A percentile compares a stretch with the other conserved stretches of the same genome.
Evolutionary conservation across 208 protist species (phyloP).

Genomic region (Trypanosoma avium): DNA sequence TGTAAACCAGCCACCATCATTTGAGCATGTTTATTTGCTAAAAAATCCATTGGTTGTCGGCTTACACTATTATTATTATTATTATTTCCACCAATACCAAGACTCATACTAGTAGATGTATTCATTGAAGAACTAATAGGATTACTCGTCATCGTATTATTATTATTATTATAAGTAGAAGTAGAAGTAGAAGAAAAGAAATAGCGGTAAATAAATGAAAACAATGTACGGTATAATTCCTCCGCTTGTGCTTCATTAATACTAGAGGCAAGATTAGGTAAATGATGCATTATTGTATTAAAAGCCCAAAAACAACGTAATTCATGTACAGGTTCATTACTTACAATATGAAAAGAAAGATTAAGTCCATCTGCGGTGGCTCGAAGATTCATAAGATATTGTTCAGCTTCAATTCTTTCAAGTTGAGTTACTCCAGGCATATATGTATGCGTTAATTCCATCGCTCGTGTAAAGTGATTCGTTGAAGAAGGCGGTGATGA

Average conservation of each 20-base stretch:
- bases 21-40: slow-evolving; percentile 86
- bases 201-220: slow-evolving; percentile 70
- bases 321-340: slow-evolving; percentile 53
- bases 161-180: no score
- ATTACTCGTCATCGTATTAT: background rate
- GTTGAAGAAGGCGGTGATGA: slow-evolving; percentile 10
- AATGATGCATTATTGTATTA: slow-evolving; percentile 76
- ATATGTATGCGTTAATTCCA: slow-evolving; percentile 63
- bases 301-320: slow-evolving; percentile 82
- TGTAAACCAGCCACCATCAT: slow-evolving; percentile 72
- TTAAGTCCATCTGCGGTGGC: slow-evolving; percentile 58
- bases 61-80: no score
- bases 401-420: slow-evolving; percentile 55
- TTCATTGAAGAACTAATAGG: no score
- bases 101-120: no score
- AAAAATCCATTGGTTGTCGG: slow-evolving; percentile 43
- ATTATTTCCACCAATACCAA: no score
- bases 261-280: slow-evolving; percentile 36
- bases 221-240: slow-evolving; percentile 63
- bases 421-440: slow-evolving; percentile 30
- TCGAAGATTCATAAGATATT: slow-evolving; percentile 71
- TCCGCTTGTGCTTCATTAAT: slow-evolving; percentile 42
- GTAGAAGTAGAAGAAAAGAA: slow-evolving; percentile 37
- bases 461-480: slow-evolving; percentile 56
- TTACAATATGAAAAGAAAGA: slow-evolving; percentile 69